Conservation (phyloP, 2,329 filamentous ascomycete species). For the Fulvia fulva region DNA sequence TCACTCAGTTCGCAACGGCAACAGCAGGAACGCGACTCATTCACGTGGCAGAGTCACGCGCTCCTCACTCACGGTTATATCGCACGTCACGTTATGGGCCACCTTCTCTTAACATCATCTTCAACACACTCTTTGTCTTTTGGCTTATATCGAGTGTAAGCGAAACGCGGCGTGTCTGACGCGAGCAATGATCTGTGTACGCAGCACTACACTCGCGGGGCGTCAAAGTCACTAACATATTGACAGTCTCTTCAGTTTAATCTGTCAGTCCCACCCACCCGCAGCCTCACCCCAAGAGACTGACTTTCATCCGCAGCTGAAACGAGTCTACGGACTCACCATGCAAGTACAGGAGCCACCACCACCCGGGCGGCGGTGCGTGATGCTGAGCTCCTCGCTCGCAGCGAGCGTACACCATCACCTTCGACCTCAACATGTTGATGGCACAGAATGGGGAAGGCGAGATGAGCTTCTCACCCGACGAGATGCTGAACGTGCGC, state of each 20-base stretch:
- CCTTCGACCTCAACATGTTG: background rate
- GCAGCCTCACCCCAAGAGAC: background rate
- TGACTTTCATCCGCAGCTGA: background rate
- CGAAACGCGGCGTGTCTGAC: background rate
- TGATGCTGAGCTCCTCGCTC: conserved; percentile 3
- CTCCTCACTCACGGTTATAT: too few relatives aligned
- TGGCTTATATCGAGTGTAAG: background rate
- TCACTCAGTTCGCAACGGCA: background rate
- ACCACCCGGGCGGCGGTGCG: conserved; percentile 4
- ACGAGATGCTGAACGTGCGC: background rate
- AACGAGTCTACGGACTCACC: background rate
- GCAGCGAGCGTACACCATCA: background rate
- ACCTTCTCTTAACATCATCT: too few relatives aligned
- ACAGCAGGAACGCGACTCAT: too few relatives aligned
- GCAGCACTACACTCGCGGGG: background rate
- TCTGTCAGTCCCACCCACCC: background rate
- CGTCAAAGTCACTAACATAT: background rate
- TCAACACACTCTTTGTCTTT: background rate
- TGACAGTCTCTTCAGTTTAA: background rate
- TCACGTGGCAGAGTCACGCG: too few relatives aligned
- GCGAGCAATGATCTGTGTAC: background rate
- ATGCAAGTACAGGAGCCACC: conserved; percentile 2
- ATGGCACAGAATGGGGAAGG: background rate
- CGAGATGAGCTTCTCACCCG: background rate
- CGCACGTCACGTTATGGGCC: too few relatives aligned